Evolutionary conservation across 2,329 filamentous ascomycete species (phyloP), one percentile per base, ranked within the genome.

Genomic region (Gaeumannomyces sp.): DNA sequence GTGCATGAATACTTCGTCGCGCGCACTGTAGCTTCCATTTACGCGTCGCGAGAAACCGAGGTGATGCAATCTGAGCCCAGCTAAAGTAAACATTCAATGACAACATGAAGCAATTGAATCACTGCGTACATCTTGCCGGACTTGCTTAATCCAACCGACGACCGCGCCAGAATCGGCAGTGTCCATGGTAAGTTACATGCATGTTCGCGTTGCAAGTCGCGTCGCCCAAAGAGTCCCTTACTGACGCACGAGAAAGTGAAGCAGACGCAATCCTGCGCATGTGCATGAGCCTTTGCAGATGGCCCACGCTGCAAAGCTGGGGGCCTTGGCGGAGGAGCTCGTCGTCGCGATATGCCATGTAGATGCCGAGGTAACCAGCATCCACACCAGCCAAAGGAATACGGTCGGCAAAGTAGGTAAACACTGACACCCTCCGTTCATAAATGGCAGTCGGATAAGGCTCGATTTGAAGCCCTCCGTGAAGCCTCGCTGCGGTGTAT

Each of bases 261-360:
- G 45, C 45, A 53, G 22, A n/a, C 14, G n/a, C 45, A 22, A 53
- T 14, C 22, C 22, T n/a, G 45, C 45, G 8, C n/a, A 53, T 53
- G 45, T 25, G 45, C 45, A n/a, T 53, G 45, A 53, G 8, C 19
- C 45, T 53, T 53, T 53, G 45, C 45, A 25, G 25, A 96, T 96
- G 91, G 85, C 91, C 50, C 88, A 90, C 75, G 82, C 87, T 70
- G 85, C 88, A 68, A 83, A 81, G 72, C 76, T 93, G 65, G 83
- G 81, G 61, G 79, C 82, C 65, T 80, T 93, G 70, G 86, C 85
- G 1, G 89, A 91, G 67, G 86, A 92, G 72, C 84, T 97, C 38
- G 83, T 96, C 67, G 81, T 84, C 57, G 80, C 83, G 58, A 78
- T 93, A 66, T 83, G 87, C 16, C 81, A 80, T n/a, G 78, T 82